Conservation (phyloP, 352 stramenopile genomes). For the Phytophthora crassamura region DNA sequence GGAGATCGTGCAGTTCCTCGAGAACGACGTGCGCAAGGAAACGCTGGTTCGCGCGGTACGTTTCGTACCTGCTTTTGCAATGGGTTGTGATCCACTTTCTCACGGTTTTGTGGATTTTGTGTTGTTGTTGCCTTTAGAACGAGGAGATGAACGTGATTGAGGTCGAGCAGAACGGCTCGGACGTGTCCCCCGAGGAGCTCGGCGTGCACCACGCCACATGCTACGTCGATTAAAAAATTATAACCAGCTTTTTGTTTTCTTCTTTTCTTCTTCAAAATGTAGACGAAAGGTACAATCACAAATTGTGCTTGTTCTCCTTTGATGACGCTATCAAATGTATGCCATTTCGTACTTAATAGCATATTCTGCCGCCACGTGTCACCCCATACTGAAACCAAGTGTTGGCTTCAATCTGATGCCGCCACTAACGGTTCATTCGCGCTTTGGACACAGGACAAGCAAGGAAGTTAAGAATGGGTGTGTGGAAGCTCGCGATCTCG, state of each 20-base stretch:
- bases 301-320: not conserved
- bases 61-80: constrained; percentile 15
- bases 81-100: constrained; percentile 20
- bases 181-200: constrained; percentile 82
- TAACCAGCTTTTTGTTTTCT: constrained; percentile 25
- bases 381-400: constrained; percentile 45
- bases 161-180: constrained; percentile 33
- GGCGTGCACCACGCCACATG: constrained; percentile 84
- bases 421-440: constrained; percentile 31
- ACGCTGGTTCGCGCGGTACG: constrained; percentile 79
- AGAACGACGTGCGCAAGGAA: constrained; percentile 88
- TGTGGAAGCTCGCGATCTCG: constrained; percentile 72
- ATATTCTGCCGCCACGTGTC: constrained; percentile 38
- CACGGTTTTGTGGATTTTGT: constrained; percentile 5
- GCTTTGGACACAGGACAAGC: constrained; percentile 29
- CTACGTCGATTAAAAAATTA: constrained; percentile 75
- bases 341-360: constrained; percentile 13
- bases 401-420: constrained; percentile 16
- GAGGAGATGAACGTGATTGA: constrained; percentile 51
- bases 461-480: constrained; percentile 32
- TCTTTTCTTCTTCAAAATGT: constrained; percentile 7
- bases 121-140: constrained; percentile 38
- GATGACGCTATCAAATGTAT: constrained; percentile 10
- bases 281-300: too few species aligned
- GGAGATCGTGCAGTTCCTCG: constrained; percentile 86